Percentiles rank a stretch among this genome's conserved stretches.
Evolutionary conservation across 192 early-diverging fungal genomes (phyloP).

Genomic region (Entomortierella lignicola): DNA sequence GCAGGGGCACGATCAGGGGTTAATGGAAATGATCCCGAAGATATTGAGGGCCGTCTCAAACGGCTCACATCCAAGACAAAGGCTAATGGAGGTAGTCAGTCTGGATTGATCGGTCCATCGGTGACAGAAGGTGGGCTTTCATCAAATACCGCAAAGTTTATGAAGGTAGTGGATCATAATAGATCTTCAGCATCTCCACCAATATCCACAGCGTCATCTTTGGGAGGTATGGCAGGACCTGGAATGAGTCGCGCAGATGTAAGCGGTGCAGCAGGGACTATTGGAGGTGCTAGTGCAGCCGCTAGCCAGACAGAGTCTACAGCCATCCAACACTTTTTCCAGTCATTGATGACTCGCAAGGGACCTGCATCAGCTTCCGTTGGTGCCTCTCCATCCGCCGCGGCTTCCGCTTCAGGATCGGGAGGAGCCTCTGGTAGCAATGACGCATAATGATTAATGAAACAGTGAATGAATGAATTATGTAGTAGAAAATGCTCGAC

Average conservation of each 20-base stretch:
- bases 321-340: slow-evolving; percentile 91
- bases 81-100: slow-evolving; percentile 22
- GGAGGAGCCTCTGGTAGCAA: slow-evolving; percentile 9
- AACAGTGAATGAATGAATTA: not conserved
- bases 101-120: slow-evolving; percentile 31
- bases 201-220: not conserved
- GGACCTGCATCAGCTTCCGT: slow-evolving; percentile 10
- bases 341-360: slow-evolving; percentile 80
- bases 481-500: no score
- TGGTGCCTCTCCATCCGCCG: not conserved
- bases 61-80: slow-evolving; percentile 26
- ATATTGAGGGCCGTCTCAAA: slow-evolving; percentile 35
- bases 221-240: slow-evolving; percentile 6
- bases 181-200: slow-evolving; percentile 8
- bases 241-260: slow-evolving; percentile 3
- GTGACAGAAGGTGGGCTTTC: slow-evolving; percentile 20
- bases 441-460: slow-evolving; percentile 15
- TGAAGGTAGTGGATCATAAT: slow-evolving; percentile 26
- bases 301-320: slow-evolving; percentile 70
- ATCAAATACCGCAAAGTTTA: not conserved
- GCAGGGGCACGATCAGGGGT: slow-evolving; percentile 2
- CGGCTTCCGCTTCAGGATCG: not conserved
- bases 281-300: slow-evolving; percentile 33
- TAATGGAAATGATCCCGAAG: slow-evolving; percentile 31
- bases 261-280: not conserved